These are phyloP conservation scores for Pseudodiploospora longispora DNA, from an alignment of 2,329 filamentous ascomycete genomes.

Conservation along the genomic window DNA sequence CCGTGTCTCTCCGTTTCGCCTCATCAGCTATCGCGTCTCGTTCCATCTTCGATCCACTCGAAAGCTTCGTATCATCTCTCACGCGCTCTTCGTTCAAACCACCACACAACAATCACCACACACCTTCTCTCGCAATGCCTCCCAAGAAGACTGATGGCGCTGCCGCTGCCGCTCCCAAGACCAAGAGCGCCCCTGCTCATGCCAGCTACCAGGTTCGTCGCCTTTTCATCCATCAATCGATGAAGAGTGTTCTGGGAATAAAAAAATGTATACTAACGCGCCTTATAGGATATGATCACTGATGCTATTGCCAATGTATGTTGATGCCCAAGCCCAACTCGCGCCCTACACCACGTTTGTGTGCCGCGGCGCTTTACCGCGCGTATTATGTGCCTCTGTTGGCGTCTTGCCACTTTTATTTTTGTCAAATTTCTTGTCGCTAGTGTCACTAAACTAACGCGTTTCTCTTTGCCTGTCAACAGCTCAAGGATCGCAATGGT, in stretches of 20 bases:
- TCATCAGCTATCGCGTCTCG: constrained; percentile 19
- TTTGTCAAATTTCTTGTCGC: neutral
- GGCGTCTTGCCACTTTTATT: neutral
- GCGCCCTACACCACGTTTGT: constrained; percentile 1
- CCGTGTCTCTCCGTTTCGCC: constrained; percentile 11
- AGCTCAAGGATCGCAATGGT: constrained; percentile 57
- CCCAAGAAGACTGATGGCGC: constrained; percentile 46
- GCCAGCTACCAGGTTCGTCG: constrained; percentile 51
- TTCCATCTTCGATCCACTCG: constrained; percentile 10
- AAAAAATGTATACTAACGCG: constrained; percentile 16
- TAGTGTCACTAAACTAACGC: constrained; percentile 28
- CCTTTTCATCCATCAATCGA: neutral
- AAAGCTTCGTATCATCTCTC: neutral
- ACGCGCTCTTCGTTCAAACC: constrained; percentile 9
- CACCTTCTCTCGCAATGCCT: constrained; percentile 40
- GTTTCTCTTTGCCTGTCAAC: constrained; percentile 18
- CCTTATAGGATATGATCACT: constrained; percentile 51
- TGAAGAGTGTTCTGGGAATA: constrained; percentile 14
- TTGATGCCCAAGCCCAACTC: constrained; percentile 14
- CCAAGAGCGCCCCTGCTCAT: constrained; percentile 42
- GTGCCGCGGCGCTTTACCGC: constrained; percentile 18
- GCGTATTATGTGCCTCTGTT: constrained; percentile 24
- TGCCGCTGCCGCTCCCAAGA: constrained; percentile 28
- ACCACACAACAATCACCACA: constrained; percentile 13
- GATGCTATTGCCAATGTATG: constrained; percentile 54